These are phyloP conservation scores for Anastatica hierochuntica DNA, from an alignment of 345 rosid genomes.

Conservation along the genomic window DNA sequence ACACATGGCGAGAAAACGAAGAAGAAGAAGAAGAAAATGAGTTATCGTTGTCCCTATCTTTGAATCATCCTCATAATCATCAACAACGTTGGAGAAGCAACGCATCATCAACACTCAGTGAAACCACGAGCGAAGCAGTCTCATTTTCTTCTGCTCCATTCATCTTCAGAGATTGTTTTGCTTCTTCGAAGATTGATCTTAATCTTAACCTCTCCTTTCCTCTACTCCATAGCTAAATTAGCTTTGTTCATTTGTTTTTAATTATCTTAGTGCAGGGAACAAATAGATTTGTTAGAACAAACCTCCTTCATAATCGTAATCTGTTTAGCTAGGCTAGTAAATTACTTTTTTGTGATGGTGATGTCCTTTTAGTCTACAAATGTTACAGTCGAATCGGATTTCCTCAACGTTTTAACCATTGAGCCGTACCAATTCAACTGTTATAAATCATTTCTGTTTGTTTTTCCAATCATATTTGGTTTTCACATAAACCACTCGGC, in stretches of 20 bases:
- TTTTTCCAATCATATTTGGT: too few species aligned
- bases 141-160: conserved; percentile 19
- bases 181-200: conserved; percentile 27
- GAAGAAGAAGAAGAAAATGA: conserved; percentile 15
- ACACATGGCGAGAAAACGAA: conserved; percentile 11
- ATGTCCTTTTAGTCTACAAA: too few species aligned
- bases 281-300: neutral
- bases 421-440: too few species aligned
- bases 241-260: neutral
- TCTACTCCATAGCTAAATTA: conserved; percentile 18
- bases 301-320: too few species aligned
- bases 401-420: too few species aligned
- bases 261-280: conserved; percentile 4
- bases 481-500: too few species aligned
- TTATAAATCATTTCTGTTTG: too few species aligned
- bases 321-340: too few species aligned
- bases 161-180: conserved; percentile 21
- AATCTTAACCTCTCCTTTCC: conserved; percentile 26
- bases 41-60: conserved; percentile 12
- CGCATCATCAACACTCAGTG: conserved; percentile 23
- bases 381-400: too few species aligned
- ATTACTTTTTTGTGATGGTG: too few species aligned
- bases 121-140: conserved; percentile 21
- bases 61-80: conserved; percentile 12
- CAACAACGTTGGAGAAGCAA: conserved; percentile 19